Evolutionary conservation across 305 asterid genomes (phyloP), one percentile per base, ranked within the genome.

Genomic region (Fraxinus nigra): DNA sequence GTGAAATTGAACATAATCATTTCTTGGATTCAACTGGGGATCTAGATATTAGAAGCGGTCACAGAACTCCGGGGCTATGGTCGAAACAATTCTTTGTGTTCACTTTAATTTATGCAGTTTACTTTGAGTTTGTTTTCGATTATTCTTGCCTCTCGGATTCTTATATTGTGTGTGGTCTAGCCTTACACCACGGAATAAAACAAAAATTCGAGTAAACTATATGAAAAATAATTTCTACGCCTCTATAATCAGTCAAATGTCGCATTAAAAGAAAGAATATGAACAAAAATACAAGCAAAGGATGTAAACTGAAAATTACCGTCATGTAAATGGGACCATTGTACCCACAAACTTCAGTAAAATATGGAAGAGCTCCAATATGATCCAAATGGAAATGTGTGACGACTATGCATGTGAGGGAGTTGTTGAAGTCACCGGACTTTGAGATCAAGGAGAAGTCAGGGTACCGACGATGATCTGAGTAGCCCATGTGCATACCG

Each of bases 271-370:
- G 4, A 59, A 22, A 59, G 48, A 20, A 18, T 11, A 24, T 1
- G 16, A 26, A 37, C 7, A 67, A n/a, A 72, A 80, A 33, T 63
- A 20, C 14, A 67, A 34, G 9, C 34, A 35, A 38, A 61, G 40
- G n/a, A 80, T 1, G 18, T 30, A 33, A 80, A 76, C 13, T 20
- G 72, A 78, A 33, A 54, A 67, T 69, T 91, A 93, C 98, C 92
- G 97, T 95, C 99, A 94, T 95, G 92, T 93, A 95, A 89, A 95
- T 90, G 83, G 98, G 99, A 73, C 99, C 98, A 82, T 79, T 86
- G 76, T 95, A 94, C 75, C 98, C 98, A 83, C 97, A 92, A 81
- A 93, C 97, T 94, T 95, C 92, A 56, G 98, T 95, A 79, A 95
- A 95, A 86, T 93, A 95, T 3, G 99, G 98, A 65, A 94, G 93